Evolutionary conservation across 805 yeast species (phyloP), one percentile per base, ranked within the genome.

Genomic region (Candida gorgasii): DNA sequence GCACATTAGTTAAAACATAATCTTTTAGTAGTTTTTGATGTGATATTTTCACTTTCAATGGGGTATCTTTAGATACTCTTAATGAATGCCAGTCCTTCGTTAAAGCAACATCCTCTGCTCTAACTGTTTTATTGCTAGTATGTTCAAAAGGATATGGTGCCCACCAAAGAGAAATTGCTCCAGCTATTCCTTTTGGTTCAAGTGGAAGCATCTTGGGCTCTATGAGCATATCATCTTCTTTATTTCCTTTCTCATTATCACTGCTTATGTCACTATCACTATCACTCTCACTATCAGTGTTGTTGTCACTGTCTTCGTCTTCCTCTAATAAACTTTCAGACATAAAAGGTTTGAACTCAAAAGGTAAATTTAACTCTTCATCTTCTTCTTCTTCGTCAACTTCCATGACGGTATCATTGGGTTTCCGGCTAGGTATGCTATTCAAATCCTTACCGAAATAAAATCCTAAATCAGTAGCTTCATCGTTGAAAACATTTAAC

Each of bases 91-190:
- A 89, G 18, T 74, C 68, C 60, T 93, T 93, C 5, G 86, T 70
- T 2, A 93, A 62, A 0, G 97, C 81, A 12, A 90, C 95, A 63
- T 93, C 98, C 58, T 93, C 86, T 1, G 98, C 92, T 49, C 97
- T 74, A 0, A 79, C 80, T 55, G 75, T 88, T 16, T 61, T 65
- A 0, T 95, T 96, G 24, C 82, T 76, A 20, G 88, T 78, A 29
- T 78, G 74, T 53, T 89, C 83, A 62, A 86, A 93, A 0, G 99
- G 99, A 51, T 72, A 80, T 2, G 96, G 89, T 0, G 97, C 88
- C 74, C 83, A 75, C 71, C 81, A 80, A n/a, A 90, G 65, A 23
- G 78, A 72, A 2, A 92, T 53, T 0, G 95, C 90, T 14, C 57
- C 58, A 5, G 62, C 50, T 3, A 76, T 67, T 18, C 75, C 76